Base-by-base conservation (phyloP, 371 early-diverging fungal species). In the Apophysomyces elegans region DNA sequence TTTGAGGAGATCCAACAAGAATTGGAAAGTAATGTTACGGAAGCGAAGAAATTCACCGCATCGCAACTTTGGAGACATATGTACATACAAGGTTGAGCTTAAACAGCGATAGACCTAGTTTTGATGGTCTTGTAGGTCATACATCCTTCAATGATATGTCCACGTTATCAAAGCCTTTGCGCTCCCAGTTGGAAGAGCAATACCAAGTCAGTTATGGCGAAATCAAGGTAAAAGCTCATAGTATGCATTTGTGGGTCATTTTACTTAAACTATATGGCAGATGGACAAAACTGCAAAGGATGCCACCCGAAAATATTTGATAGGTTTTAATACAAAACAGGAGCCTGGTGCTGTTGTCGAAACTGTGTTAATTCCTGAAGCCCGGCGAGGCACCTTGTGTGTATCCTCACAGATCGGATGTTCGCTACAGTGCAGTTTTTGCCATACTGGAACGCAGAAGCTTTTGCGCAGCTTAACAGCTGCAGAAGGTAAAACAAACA, bases 391-490 rank as follows among this genome's bases (percentile, higher is more conserved):
- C 1, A 96, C 97, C 1, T 82, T 95, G 21, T 96, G 97, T 65
- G 88, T 96, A 11, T 91, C 92, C 11, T 92, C 92, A 37, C 97
- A 97, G 66, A 88, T 96, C 16, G 97, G 96, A 0, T 96, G 96
- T 71, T 90, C 92, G 0, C 77, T 95, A 63, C 90, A 85, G 0
- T 97, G 96, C 65, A 91, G 86, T 9, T 96, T 96, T 69, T 96
- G 97, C 76, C 94, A 95, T 58, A 96, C 96, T 26, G 96, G 97
- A 7, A 96, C 95, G 0, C 95, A 95, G 80, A 89, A 91, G 39
- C 78, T 95, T 44, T 74, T 90, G 50, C 77, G 93, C 37, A 93
- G 92, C 68, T 71, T 96, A 72, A 88, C 91, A 0, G 78, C 92
- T 7, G 87, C 86, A 0, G 96, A 96, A 75, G 64, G 70, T 72